Conservation (phyloP, 192 early-diverging fungal genomes). For the Umbelopsis sp. region DNA sequence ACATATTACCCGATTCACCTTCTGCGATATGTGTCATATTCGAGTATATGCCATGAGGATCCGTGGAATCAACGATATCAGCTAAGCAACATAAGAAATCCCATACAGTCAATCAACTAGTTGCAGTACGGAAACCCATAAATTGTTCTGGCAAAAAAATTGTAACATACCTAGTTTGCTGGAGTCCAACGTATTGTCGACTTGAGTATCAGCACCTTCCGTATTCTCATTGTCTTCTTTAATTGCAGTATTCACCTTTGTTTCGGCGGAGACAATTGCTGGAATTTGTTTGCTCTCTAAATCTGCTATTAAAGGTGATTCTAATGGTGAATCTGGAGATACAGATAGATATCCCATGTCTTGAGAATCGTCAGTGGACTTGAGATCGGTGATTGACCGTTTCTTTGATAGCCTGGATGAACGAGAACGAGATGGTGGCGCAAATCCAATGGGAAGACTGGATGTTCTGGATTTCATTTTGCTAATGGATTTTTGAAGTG, state of each 20-base stretch:
- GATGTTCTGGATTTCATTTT: conserved; percentile 3
- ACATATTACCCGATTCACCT: conserved; percentile 91
- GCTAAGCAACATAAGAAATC: conserved; percentile 23
- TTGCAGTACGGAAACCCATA: background rate
- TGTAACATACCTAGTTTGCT: conserved; percentile 13
- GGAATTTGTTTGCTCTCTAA: background rate
- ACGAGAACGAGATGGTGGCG: conserved; percentile 35
- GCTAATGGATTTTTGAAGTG: background rate
- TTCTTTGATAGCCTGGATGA: conserved; percentile 28
- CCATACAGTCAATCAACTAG: background rate
- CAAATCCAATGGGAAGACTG: conserved; percentile 32
- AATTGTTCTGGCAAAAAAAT: too few species aligned
- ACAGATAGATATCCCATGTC: conserved; percentile 17
- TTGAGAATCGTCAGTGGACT: background rate
- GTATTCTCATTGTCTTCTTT: background rate
- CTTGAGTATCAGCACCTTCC: background rate
- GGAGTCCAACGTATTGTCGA: background rate
- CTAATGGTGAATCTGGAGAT: conserved; percentile 9
- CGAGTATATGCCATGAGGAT: conserved; percentile 79
- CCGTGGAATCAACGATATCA: conserved; percentile 76
- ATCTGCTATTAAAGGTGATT: background rate
- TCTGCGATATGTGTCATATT: conserved; percentile 92
- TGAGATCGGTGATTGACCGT: background rate
- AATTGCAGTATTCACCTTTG: background rate
- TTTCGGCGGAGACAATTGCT: background rate